A percentile compares a stretch with the other conserved stretches of the same genome.
Evolutionary conservation across 768 basidiomycete genomes (phyloP).

Genomic region (Calocybe cyanea): DNA sequence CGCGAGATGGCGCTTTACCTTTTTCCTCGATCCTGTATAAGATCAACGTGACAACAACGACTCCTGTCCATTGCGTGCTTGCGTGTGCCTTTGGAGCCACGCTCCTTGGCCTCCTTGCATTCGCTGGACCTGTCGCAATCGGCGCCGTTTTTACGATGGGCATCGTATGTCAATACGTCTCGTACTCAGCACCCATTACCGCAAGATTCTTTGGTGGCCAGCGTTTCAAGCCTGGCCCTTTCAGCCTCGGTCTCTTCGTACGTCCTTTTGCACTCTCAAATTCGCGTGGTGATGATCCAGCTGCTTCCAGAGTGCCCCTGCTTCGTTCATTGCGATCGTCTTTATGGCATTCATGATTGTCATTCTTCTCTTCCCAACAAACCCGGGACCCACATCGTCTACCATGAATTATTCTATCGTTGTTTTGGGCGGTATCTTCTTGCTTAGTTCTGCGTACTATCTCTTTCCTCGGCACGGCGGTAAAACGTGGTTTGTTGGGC

Average conservation of each 20-base stretch:
- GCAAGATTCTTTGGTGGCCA: conserved; percentile 46
- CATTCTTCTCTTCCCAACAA: conserved; percentile 52
- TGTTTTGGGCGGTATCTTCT: conserved; percentile 49
- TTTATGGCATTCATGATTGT: conserved; percentile 57
- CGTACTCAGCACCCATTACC: conserved; percentile 53
- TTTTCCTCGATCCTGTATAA: conserved; percentile 59
- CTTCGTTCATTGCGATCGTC: conserved; percentile 41
- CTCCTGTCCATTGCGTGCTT: conserved; percentile 56
- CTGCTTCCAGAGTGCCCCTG: conserved; percentile 39
- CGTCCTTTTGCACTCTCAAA: conserved; percentile 1
- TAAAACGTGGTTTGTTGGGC: conserved; percentile 26
- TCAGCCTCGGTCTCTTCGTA: conserved; percentile 42
- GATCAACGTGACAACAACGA: conserved; percentile 48
- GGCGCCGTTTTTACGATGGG: conserved; percentile 54
- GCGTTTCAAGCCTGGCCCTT: conserved; percentile 54
- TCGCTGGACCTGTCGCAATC: conserved; percentile 57
- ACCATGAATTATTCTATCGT: conserved; percentile 64
- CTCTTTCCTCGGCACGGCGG: conserved; percentile 46
- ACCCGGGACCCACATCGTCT: conserved; percentile 30
- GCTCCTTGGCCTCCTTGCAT: conserved; percentile 55
- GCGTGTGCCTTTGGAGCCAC: conserved; percentile 43
- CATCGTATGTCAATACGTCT: conserved; percentile 42
- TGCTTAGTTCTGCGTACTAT: conserved; percentile 52
- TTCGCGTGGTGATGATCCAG: not conserved
- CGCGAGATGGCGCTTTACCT: conserved; percentile 65